A percentile compares a stretch with the other conserved stretches of the same genome.
phyloP scores from a whole-genome alignment of 768 basidiomycete species.

The Lactarius pseudohatsudake region DNA sequence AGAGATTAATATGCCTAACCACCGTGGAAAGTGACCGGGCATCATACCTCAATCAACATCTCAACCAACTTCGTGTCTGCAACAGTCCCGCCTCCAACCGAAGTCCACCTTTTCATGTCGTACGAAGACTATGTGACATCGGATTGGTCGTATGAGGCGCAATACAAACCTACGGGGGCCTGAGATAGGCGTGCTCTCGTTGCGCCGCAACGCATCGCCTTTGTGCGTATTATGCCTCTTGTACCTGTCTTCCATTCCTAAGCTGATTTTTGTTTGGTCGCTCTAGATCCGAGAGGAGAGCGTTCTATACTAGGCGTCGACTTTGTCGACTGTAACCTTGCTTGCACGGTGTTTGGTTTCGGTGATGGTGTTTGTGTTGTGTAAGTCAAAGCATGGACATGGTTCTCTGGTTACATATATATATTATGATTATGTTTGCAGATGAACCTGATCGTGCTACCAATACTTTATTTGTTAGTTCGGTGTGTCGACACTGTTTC shows the following conservation, averaged over 20 bases:
- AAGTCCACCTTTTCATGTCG: constrained; percentile 17
- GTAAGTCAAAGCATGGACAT: no score
- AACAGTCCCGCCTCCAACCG: background rate
- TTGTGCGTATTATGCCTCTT: background rate
- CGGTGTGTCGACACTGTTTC: no score
- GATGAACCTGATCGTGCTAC: no score
- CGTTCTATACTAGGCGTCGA: no score
- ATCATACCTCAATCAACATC: constrained; percentile 14
- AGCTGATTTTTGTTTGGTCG: background rate
- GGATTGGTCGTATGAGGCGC: constrained; percentile 15
- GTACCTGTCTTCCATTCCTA: background rate
- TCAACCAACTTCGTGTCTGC: background rate
- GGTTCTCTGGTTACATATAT: no score
- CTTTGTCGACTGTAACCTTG: no score
- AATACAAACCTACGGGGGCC: constrained; percentile 5
- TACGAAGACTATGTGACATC: constrained; percentile 14
- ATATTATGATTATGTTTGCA: no score
- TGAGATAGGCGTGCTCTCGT: background rate
- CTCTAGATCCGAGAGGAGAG: constrained; percentile 14
- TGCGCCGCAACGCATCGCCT: background rate
- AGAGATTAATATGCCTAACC: background rate
- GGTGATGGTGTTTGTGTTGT: no score
- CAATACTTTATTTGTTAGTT: no score
- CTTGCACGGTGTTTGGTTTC: no score
- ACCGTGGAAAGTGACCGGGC: constrained; percentile 13